Evolutionary conservation across 495 filamentous ascomycete genomes (phyloP).

Genomic region (Neurospora sublineolata): DNA sequence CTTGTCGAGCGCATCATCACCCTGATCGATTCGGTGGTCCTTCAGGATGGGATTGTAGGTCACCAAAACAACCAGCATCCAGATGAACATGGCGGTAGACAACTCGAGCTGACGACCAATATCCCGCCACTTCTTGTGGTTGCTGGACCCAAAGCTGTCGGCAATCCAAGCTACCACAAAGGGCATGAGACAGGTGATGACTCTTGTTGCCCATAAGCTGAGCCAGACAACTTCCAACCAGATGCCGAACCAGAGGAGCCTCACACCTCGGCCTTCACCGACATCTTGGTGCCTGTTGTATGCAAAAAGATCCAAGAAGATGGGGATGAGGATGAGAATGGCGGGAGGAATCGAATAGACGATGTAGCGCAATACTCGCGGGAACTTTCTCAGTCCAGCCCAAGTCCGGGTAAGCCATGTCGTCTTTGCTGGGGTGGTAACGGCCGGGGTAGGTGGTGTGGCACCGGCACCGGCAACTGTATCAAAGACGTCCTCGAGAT

Average conservation of each 20-base stretch:
- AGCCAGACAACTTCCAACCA: slow-evolving; percentile 94
- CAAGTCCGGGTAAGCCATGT: slow-evolving; percentile 44
- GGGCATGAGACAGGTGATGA: slow-evolving; percentile 67
- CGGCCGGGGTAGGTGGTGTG: slow-evolving; percentile 32
- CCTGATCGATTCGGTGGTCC: slow-evolving; percentile 52
- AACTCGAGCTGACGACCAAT: slow-evolving; percentile 80
- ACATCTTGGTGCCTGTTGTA: slow-evolving; percentile 35
- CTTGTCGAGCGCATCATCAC: slow-evolving; percentile 34
- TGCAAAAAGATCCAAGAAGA: slow-evolving; percentile 62
- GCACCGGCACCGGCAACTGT: slow-evolving; percentile 38
- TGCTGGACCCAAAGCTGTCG: slow-evolving; percentile 72
- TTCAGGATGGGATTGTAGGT: slow-evolving; percentile 62
- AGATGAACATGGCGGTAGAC: slow-evolving; percentile 79
- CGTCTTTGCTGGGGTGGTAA: slow-evolving; percentile 52
- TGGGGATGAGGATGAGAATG: slow-evolving; percentile 63
- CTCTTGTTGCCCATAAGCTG: slow-evolving; percentile 73
- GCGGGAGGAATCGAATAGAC: slow-evolving; percentile 74
- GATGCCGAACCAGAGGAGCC: slow-evolving; percentile 81
- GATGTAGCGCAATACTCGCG: slow-evolving; percentile 71
- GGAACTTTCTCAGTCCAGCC: slow-evolving; percentile 53
- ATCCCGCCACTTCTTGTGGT: slow-evolving; percentile 84
- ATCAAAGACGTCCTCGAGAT: slow-evolving; percentile 74
- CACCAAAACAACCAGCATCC: slow-evolving; percentile 73
- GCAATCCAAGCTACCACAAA: slow-evolving; percentile 51
- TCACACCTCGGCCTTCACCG: slow-evolving; percentile 63